A percentile compares a stretch with the other conserved stretches of the same genome.
These are phyloP conservation scores for Colletotrichum zoysiae DNA, from an alignment of 2,329 filamentous ascomycete species.

Conservation along the genomic window DNA sequence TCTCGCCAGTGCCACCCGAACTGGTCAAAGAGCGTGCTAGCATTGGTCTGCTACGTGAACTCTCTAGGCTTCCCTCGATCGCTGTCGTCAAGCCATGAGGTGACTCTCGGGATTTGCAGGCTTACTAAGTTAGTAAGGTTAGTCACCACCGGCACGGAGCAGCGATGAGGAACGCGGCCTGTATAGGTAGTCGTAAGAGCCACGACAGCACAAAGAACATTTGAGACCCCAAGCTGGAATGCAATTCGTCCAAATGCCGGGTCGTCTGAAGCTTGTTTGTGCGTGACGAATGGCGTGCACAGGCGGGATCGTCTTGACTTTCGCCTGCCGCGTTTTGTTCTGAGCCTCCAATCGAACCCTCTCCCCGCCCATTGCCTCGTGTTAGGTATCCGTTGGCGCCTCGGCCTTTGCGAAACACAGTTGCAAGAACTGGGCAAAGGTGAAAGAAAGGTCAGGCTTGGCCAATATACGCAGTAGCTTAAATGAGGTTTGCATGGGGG, in stretches of 20 bases:
- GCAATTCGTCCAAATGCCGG: slow-evolving; percentile 19
- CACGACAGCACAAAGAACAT: not conserved
- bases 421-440: not conserved
- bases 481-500: not conserved
- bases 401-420: slow-evolving; percentile 30
- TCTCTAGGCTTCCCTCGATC: slow-evolving; percentile 12
- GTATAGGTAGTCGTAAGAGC: not conserved
- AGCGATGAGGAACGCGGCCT: slow-evolving; percentile 14
- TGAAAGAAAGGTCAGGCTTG: not conserved
- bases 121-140: slow-evolving; percentile 9
- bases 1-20: slow-evolving; percentile 31
- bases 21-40: slow-evolving; percentile 6
- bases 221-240: slow-evolving; percentile 27
- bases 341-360: not conserved
- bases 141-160: not conserved
- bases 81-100: not conserved
- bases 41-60: not conserved
- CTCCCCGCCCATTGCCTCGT: slow-evolving; percentile 14
- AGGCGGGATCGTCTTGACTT: slow-evolving; percentile 3
- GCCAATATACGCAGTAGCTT: slow-evolving; percentile 5
- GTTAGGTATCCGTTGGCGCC: slow-evolving; percentile 13
- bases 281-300: slow-evolving; percentile 1
- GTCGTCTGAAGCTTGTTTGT: slow-evolving; percentile 37
- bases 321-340: slow-evolving; percentile 3
- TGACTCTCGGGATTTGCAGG: slow-evolving; percentile 12